These are phyloP conservation scores for Gamarada debralockiae DNA, from an alignment of 495 filamentous ascomycete species.

Conservation along the genomic window DNA sequence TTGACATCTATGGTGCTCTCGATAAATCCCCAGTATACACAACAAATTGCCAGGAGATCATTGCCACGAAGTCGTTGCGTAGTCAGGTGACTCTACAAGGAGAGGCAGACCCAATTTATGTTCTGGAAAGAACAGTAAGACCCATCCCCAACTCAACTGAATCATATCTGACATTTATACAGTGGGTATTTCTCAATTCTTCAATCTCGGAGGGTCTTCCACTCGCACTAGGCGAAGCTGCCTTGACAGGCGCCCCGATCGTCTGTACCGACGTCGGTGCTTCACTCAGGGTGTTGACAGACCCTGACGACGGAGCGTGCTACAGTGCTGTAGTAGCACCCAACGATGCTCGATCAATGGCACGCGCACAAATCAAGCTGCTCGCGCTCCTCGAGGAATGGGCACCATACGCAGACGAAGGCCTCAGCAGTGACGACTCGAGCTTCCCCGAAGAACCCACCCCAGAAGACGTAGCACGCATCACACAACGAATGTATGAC, in stretches of 20 bases:
- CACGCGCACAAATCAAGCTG: constrained; percentile 59
- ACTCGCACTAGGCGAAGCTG: constrained; percentile 60
- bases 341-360: constrained; percentile 55
- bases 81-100: constrained; percentile 47
- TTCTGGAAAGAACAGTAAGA: constrained; percentile 54
- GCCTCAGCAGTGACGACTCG: constrained; percentile 35
- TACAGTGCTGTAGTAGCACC: constrained; percentile 62
- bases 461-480: constrained; percentile 44
- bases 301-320: constrained; percentile 50
- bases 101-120: constrained; percentile 50
- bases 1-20: constrained; percentile 60
- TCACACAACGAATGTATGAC: constrained; percentile 58
- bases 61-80: constrained; percentile 54
- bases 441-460: constrained; percentile 48
- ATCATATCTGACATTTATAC: too few species aligned
- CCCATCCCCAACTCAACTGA: too few species aligned
- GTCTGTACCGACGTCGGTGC: constrained; percentile 65
- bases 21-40: constrained; percentile 58
- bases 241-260: constrained; percentile 58
- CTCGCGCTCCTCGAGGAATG: constrained; percentile 58
- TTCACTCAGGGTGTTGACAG: constrained; percentile 58
- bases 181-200: constrained; percentile 68
- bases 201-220: constrained; percentile 64
- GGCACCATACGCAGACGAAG: constrained; percentile 49
- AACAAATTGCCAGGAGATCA: constrained; percentile 58